Base-by-base conservation (phyloP, 2,329 filamentous ascomycete genomes). In the Parafenestella ontariensis region DNA sequence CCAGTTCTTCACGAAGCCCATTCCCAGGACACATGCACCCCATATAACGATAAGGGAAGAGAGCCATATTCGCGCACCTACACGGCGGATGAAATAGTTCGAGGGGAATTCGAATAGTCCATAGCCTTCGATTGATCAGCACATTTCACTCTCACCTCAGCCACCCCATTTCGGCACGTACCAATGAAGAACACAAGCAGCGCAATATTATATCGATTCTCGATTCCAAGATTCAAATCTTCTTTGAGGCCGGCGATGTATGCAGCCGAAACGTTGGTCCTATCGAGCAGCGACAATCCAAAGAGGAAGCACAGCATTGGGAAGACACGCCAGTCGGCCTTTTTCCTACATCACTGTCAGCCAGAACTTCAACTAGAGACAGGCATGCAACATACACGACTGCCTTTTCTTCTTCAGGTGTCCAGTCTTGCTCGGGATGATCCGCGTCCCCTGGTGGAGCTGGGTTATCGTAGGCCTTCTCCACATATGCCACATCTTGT, bases 271-370 rank as follows among this genome's bases (percentile, higher is more conserved):
- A 69, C 65, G 20, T 67, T 69, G 1, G 62, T 65, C 8, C 64
- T 52, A 23, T 69, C 64, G 9, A 67, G 52, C 1, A 68, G 58
- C n/a, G 64, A 68, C 4, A 73, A 52, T 3, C 65, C 63, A 39
- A 73, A 73, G 17, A 73, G 64, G 17, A 72, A 54, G 46, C 70
- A 72, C 17, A 74, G 58, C 65, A 74, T 74, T 3, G 71, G 70
- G 23, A 73, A 70, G 4, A 73, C 66, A 10, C 64, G 62, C 41
- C 54, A 63, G 42, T 74, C 71, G 13, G 68, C 66, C 58, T 72
- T 74, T 20, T 61, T 60, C 13, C 66, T 71, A 37, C 11, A 21
- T n/a, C 3, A 11, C 11, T 10, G 41, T 49, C n/a, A 59, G 46
- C 24, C 2, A 8, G 20, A 3, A 9, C 15, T 13, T 6, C 10